Evolutionary conservation across 768 basidiomycete genomes (phyloP), one percentile per base, ranked within the genome.

Genomic region (Antrodiella citrinella): DNA sequence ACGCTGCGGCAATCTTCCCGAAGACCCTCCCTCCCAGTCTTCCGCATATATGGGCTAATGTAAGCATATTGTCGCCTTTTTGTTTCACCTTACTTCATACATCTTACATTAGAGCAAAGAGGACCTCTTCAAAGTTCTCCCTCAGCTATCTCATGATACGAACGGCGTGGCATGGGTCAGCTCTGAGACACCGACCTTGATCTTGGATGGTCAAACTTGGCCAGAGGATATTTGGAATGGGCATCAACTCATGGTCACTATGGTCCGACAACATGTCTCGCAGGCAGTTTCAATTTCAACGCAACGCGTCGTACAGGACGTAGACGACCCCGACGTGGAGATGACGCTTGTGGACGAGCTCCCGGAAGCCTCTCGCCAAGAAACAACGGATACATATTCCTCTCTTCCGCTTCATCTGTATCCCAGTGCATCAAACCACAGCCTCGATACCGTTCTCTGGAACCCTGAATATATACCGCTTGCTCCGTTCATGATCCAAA

Each of bases 51-150:
- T 55, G 54, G 54, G 54, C 54, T 4, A 45, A 25, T 11, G 54
- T 55, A 4, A 19, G 54, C 26, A 4, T 19, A 20, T 12, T 22
- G 22, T 42, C 7, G 21, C 41, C n/a, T 43, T 9, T 22, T 7
- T 43, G 41, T 22, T 18, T 7, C 41, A 18, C 15, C 19, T 43
- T n/a, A 12, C 35, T n/a, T 38, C 10, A 35, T 38, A 9, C 47
- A 4, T 48, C 26, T 19, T 48, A 12, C 10, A 4, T 1, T 47
- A 62, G 60, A 57, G 18, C 51, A 58, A 55, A 44, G 47, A 44
- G 13, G 60, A 62, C n/a, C 48, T 62, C 7, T 30, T 38, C 10
- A 30, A 51, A 19, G 42, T 58, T 2, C 9, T 62, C 1, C 60
- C 60, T 1, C 53, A 54, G 22, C 44, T 58, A 3, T 30, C 50